phyloP scores from a whole-genome alignment of 768 basidiomycete genomes.

The Leccinum arenicola region DNA sequence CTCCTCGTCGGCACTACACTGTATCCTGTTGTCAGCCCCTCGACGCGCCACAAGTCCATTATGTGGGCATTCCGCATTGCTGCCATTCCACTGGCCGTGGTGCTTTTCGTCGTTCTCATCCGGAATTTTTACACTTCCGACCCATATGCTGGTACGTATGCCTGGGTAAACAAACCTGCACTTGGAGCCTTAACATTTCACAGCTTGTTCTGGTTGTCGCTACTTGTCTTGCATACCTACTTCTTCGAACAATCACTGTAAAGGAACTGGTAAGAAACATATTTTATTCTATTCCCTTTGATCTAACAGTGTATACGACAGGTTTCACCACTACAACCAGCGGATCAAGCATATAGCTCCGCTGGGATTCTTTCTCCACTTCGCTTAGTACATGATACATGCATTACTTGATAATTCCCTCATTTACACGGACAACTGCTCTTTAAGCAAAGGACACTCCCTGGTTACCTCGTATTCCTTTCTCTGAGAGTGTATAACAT shows the following conservation, averaged over 20 bases:
- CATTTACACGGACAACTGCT: slow-evolving; percentile 11
- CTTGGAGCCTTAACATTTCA: neutral
- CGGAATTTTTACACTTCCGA: slow-evolving; percentile 90
- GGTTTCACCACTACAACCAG: slow-evolving; percentile 31
- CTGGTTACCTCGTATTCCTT: neutral
- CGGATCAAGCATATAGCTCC: slow-evolving; percentile 28
- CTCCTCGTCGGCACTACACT: slow-evolving; percentile 80
- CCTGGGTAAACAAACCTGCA: neutral
- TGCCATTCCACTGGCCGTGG: slow-evolving; percentile 71
- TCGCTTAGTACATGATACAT: slow-evolving; percentile 2
- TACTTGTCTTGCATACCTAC: slow-evolving; percentile 91
- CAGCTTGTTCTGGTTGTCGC: slow-evolving; percentile 84
- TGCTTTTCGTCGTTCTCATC: slow-evolving; percentile 79
- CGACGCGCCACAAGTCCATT: slow-evolving; percentile 67
- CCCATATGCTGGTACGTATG: slow-evolving; percentile 70
- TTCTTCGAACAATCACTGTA: slow-evolving; percentile 62
- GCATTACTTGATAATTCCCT: neutral
- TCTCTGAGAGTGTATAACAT: neutral
- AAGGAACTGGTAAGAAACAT: slow-evolving; percentile 38
- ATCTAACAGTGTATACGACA: slow-evolving; percentile 9
- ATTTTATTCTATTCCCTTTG: neutral
- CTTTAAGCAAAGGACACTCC: neutral
- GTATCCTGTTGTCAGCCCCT: slow-evolving; percentile 84
- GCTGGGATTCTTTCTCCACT: neutral
- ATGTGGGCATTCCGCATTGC: slow-evolving; percentile 71